These are phyloP conservation scores for Leccinellum albellum DNA, from an alignment of 768 basidiomycete species.

Conservation along the genomic window DNA sequence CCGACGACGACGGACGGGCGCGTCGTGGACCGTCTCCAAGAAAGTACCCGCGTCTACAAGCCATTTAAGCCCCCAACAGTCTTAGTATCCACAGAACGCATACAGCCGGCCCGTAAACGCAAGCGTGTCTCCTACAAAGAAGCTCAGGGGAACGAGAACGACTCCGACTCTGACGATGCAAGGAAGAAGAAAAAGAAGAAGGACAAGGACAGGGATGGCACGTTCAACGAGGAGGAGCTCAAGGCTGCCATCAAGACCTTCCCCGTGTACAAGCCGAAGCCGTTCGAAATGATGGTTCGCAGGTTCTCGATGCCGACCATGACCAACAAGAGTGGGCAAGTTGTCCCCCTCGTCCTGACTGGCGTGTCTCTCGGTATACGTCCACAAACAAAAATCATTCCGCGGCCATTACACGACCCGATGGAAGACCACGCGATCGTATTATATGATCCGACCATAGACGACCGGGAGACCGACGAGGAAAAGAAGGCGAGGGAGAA, in stretches of 20 bases:
- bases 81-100: conserved; percentile 42
- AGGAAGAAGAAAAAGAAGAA: conserved; percentile 64
- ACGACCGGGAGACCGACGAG: conserved; percentile 87
- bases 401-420: conserved; percentile 92
- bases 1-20: conserved; percentile 72
- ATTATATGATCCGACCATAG: conserved; percentile 93
- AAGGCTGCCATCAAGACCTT: conserved; percentile 62
- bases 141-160: conserved; percentile 53
- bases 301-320: conserved; percentile 85
- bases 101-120: conserved; percentile 73
- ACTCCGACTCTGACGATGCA: conserved; percentile 49
- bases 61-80: conserved; percentile 76
- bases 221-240: conserved; percentile 60
- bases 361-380: conserved; percentile 83
- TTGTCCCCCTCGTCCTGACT: conserved; percentile 52
- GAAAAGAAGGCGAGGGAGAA: conserved; percentile 72
- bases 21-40: conserved; percentile 61
- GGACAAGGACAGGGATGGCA: conserved; percentile 54
- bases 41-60: conserved; percentile 69
- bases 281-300: conserved; percentile 57
- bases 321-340: conserved; percentile 64
- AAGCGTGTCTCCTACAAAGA: conserved; percentile 88
- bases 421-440: conserved; percentile 99
- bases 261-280: conserved; percentile 79
- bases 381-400: conserved; percentile 73